Percentiles rank a stretch among this genome's conserved stretches.
Evolutionary conservation across 2,329 filamentous ascomycete genomes (phyloP).

Genomic region (Trichoderma atroviride): DNA sequence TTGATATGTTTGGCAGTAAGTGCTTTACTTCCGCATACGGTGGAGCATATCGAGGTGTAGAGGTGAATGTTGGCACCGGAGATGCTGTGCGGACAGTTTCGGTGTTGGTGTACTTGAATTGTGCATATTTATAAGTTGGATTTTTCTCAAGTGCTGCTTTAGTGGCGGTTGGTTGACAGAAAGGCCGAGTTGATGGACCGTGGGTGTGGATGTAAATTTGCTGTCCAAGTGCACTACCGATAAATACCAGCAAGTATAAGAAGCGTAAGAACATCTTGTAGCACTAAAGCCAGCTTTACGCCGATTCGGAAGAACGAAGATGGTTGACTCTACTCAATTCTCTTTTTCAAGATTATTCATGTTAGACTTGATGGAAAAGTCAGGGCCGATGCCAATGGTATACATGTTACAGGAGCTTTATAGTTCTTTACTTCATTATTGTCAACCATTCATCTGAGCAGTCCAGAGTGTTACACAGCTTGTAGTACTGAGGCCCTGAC

Average conservation of each 20-base stretch:
- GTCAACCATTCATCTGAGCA: too few species aligned
- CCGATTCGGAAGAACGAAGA: neutral
- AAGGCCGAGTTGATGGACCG: neutral
- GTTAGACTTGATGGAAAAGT: too few species aligned
- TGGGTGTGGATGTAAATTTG: neutral
- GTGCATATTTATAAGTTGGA: neutral
- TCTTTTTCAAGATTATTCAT: too few species aligned
- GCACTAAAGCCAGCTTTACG: neutral
- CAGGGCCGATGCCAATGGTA: too few species aligned
- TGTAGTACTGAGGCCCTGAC: too few species aligned
- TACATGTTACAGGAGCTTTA: too few species aligned
- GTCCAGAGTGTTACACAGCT: too few species aligned
- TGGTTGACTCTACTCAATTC: neutral
- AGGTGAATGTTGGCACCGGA: neutral
- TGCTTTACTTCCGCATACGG: neutral
- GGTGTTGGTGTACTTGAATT: neutral
- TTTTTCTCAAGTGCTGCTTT: neutral
- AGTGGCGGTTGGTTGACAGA: neutral
- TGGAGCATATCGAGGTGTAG: neutral
- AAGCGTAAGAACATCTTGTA: neutral
- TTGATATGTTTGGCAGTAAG: neutral
- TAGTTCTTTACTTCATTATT: too few species aligned
- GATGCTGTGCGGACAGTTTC: neutral
- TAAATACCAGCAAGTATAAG: neutral
- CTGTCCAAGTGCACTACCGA: neutral